phyloP scores from a whole-genome alignment of 2,329 filamentous ascomycete species.

The Colletotrichum tropicicola region DNA sequence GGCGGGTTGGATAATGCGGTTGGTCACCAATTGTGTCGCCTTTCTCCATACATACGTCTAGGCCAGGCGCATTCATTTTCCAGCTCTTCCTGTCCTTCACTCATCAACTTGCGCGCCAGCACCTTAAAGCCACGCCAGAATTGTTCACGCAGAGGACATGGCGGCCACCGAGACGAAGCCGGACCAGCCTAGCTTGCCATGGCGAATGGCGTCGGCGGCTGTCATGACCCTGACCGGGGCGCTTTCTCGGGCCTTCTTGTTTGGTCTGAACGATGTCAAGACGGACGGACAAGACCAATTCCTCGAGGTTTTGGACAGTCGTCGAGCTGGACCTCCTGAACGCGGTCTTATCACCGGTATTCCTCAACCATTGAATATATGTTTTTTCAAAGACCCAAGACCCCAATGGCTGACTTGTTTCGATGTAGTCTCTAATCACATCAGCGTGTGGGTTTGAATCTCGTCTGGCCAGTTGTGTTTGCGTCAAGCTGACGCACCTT shows the following conservation, averaged over 20 bases:
- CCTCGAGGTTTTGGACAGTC: conserved; percentile 76
- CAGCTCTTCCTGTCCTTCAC: too few relatives aligned
- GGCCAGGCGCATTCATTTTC: neutral
- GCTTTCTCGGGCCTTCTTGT: conserved; percentile 79
- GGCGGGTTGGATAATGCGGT: conserved; percentile 3
- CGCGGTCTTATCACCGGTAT: conserved; percentile 80
- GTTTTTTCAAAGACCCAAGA: neutral
- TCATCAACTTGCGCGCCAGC: neutral
- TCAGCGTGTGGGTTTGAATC: conserved; percentile 77
- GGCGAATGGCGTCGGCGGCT: conserved; percentile 77
- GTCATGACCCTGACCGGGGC: conserved; percentile 79
- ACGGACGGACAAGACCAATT: conserved; percentile 78
- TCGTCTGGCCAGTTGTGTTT: conserved; percentile 16
- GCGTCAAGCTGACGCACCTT: conserved; percentile 13
- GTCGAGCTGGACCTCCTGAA: conserved; percentile 70
- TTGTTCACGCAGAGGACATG: neutral
- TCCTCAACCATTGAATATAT: neutral
- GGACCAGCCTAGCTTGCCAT: conserved; percentile 67
- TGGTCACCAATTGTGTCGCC: neutral
- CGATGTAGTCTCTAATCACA: conserved; percentile 82
- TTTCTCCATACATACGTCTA: neutral
- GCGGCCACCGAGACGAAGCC: conserved; percentile 28
- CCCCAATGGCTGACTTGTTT: conserved; percentile 7
- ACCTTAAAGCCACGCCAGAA: neutral
- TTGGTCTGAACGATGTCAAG: conserved; percentile 78